Base-by-base conservation (phyloP, 2,329 filamentous ascomycete species). In the Fusarium brevicatenulatum region DNA sequence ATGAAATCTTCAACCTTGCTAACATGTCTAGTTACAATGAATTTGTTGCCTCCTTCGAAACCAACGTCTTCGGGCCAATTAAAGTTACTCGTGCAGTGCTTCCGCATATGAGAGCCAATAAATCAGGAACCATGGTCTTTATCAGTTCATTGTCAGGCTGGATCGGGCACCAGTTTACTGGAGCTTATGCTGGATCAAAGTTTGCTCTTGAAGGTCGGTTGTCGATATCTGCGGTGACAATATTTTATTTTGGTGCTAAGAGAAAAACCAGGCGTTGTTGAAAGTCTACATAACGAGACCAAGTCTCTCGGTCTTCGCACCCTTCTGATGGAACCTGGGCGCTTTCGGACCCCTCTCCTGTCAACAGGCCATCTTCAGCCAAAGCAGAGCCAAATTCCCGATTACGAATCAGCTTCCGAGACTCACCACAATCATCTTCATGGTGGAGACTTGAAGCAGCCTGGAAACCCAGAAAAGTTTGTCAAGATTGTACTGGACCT, bases 181-280 rank as follows among this genome's bases (percentile, higher is more conserved):
- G 47, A 21, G 56, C 55, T 10, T 69, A 69, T 37, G 53, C 66
- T 0, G 63, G 63, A 4, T 56, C 66, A 5, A 69, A 69, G 34
- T 69, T 68, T 43, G 66, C 66, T 9, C 56, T 69, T 9, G 66
- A 69, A 53, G 66, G 66, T 43, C 15, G 40, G 40, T 16, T 16
- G 10, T 21, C 10, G 10, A 21, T 39, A 39, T 39, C 9, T 21
- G 3, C 10, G 3, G 18, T 21, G 10, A 39, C 6, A 42, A 2
- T 23, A n/a, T n/a, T n/a, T 9, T 5, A 18, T 44, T 9, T 11
- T 0, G 6, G 9, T 25, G 8, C 39, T 67, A 21, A 67, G 21
- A 9, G 21, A 1, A 16, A 25, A 13, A 4, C 15, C 7, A 69
- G 66, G 66, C 12, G 37, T 68, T 30, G 66, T 66, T 2, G 66